Evolutionary conservation across 2,329 filamentous ascomycete genomes (phyloP).

Genomic region (Seiridium unicorne): DNA sequence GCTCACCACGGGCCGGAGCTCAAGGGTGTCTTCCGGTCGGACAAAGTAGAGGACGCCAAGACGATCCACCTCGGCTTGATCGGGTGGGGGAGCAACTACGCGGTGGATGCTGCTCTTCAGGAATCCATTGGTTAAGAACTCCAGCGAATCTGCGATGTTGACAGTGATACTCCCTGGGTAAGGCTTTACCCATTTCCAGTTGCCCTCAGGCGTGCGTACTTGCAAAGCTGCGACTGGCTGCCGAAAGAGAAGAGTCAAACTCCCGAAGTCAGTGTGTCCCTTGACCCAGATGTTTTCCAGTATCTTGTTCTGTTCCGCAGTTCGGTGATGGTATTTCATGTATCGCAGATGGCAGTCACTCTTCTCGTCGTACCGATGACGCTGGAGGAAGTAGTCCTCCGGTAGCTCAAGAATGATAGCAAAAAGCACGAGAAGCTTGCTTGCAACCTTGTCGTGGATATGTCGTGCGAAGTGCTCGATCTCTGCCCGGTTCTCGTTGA

Average conservation of each 20-base stretch:
- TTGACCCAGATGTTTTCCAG: slow-evolving; percentile 35
- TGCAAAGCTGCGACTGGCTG: slow-evolving; percentile 38
- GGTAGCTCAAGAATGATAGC: slow-evolving; percentile 36
- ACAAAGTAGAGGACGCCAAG: slow-evolving; percentile 45
- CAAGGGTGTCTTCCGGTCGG: slow-evolving; percentile 31
- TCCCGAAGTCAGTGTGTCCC: slow-evolving; percentile 41
- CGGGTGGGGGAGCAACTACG: slow-evolving; percentile 39
- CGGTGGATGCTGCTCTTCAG: slow-evolving; percentile 43
- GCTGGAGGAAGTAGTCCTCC: slow-evolving; percentile 32
- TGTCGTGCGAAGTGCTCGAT: slow-evolving; percentile 34
- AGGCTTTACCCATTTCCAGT: slow-evolving; percentile 42
- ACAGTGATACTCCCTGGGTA: slow-evolving; percentile 49
- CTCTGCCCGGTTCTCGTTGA: slow-evolving; percentile 25
- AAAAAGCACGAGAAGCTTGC: slow-evolving; percentile 35
- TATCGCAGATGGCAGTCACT: slow-evolving; percentile 37
- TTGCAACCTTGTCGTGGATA: slow-evolving; percentile 39
- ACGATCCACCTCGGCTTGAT: slow-evolving; percentile 42
- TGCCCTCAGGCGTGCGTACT: slow-evolving; percentile 30
- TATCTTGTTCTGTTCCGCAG: slow-evolving; percentile 31
- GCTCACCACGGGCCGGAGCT: slow-evolving; percentile 29
- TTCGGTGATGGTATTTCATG: slow-evolving; percentile 36
- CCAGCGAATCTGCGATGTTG: slow-evolving; percentile 49
- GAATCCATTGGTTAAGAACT: slow-evolving; percentile 45
- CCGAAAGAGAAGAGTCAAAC: slow-evolving; percentile 35
- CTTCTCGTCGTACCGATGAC: slow-evolving; percentile 31